phyloP scores from a whole-genome alignment of 2,329 filamentous ascomycete genomes.

The Aspergillus hortae region DNA sequence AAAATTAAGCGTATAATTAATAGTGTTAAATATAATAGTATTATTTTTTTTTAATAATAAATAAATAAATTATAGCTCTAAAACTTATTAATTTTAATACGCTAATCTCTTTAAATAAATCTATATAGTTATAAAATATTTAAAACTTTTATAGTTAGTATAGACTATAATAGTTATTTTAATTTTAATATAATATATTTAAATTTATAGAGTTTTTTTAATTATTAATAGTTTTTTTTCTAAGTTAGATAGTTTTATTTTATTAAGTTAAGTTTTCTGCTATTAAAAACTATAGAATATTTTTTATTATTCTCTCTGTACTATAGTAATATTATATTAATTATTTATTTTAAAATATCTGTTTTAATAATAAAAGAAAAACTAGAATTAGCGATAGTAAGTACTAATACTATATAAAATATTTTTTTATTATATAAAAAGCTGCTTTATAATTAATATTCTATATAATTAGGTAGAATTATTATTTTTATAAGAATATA shows the following conservation, averaged over 20 bases:
- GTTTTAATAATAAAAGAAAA: background rate
- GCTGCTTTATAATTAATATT: background rate
- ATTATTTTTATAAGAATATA: too few species aligned
- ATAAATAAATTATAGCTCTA: background rate
- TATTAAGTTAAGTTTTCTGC: background rate
- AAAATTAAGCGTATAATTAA: too few species aligned
- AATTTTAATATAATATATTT: background rate
- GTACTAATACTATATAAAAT: background rate
- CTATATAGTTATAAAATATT: too few species aligned
- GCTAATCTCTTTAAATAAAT: background rate
- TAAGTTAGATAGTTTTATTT: background rate
- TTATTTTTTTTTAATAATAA: too few species aligned
- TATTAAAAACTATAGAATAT: background rate
- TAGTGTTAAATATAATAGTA: too few species aligned
- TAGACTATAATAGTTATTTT: background rate
- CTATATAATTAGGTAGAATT: too few species aligned
- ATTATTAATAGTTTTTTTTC: background rate
- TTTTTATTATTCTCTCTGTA: background rate
- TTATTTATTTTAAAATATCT: background rate
- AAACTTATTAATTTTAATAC: background rate
- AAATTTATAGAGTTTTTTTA: background rate
- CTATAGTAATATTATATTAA: background rate
- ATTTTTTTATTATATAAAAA: background rate
- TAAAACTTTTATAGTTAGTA: too few species aligned
- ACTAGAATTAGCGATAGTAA: background rate